These are phyloP conservation scores for Udeniomyces megalosporus DNA, from an alignment of 768 basidiomycete genomes.

Conservation along the genomic window DNA sequence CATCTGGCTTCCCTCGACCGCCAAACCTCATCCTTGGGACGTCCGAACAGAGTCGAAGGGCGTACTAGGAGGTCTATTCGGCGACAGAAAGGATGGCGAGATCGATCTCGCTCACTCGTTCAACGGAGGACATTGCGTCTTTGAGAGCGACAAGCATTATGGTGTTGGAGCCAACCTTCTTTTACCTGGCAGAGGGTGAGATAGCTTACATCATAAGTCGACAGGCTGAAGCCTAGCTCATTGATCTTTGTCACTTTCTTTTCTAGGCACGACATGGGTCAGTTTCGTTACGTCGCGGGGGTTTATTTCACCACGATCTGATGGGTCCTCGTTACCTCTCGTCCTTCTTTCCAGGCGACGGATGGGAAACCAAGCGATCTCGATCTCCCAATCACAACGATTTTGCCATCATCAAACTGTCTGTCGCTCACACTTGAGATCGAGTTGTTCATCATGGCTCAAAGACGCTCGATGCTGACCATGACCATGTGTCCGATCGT, in stretches of 20 bases:
- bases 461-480: no score
- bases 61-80: neutral
- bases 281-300: neutral
- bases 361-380: slow-evolving; percentile 94
- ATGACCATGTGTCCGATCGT: neutral
- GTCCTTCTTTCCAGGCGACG: slow-evolving; percentile 46
- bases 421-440: slow-evolving; percentile 26
- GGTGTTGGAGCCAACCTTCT: slow-evolving; percentile 81
- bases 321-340: no score
- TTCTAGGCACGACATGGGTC: neutral
- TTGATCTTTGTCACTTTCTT: neutral
- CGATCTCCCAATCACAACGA: slow-evolving; percentile 65
- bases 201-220: no score
- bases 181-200: slow-evolving; percentile 61
- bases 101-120: slow-evolving; percentile 87
- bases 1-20: slow-evolving; percentile 39
- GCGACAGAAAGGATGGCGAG: slow-evolving; percentile 17
- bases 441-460: no score
- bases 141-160: slow-evolving; percentile 86
- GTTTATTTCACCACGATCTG: no score
- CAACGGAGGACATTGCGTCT: slow-evolving; percentile 67
- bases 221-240: no score
- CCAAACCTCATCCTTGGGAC: slow-evolving; percentile 24
- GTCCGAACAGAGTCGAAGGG: slow-evolving; percentile 2
- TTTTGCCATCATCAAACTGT: slow-evolving; percentile 83